Conservation (phyloP, 1,139 yeast genomes). For the Pichia sp. region DNA sequence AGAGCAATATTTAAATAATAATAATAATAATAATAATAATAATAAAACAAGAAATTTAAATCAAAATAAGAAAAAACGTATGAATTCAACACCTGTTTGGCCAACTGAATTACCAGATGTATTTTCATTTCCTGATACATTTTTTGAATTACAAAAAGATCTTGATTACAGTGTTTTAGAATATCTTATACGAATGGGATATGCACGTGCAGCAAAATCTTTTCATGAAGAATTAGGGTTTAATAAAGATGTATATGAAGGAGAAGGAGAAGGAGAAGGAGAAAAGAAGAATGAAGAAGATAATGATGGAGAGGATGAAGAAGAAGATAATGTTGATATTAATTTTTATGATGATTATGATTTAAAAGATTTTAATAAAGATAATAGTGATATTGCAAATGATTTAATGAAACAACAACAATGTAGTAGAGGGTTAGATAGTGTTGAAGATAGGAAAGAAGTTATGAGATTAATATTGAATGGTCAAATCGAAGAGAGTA, state of each 20-base stretch:
- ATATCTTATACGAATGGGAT: conserved; percentile 13
- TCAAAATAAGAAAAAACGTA: neutral
- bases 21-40: no score
- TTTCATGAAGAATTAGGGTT: conserved; percentile 5
- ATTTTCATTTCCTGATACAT: conserved; percentile 9
- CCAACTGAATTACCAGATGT: conserved; percentile 13
- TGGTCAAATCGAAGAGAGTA: conserved; percentile 46
- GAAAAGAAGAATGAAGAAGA: neutral
- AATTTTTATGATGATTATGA: neutral
- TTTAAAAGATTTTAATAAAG: neutral
- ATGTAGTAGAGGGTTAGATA: conserved; percentile 36
- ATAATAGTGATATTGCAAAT: neutral
- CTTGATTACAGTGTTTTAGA: conserved; percentile 9
- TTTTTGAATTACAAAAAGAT: conserved; percentile 12
- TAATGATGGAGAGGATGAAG: neutral
- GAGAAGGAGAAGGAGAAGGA: neutral
- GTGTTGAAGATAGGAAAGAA: conserved; percentile 42
- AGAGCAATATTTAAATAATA: no score
- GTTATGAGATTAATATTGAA: conserved; percentile 43
- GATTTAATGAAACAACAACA: neutral
- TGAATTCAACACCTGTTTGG: conserved; percentile 8
- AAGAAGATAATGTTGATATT: neutral
- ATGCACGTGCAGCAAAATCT: conserved; percentile 9
- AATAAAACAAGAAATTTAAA: neutral
- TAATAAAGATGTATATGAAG: neutral